phyloP scores from a whole-genome alignment of 108 stramenopile species.

The Halocafeteria seosinensis region DNA sequence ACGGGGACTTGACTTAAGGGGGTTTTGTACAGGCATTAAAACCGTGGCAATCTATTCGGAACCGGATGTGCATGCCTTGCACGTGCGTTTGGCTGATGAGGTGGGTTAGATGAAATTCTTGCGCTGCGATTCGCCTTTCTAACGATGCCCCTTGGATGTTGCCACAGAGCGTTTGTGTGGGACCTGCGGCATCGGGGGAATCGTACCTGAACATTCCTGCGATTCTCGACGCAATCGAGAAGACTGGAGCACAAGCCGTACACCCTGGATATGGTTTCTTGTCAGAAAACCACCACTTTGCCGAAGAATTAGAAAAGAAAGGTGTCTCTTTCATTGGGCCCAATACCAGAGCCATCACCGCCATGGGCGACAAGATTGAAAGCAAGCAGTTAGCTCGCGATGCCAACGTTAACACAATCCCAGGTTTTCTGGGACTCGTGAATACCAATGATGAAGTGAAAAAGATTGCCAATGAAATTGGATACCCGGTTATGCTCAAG shows the following conservation, averaged over 20 bases:
- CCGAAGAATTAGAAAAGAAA: conserved; percentile 28
- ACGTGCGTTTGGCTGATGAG: conserved; percentile 27
- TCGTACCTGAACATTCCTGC: conserved; percentile 27
- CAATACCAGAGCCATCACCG: conserved; percentile 24
- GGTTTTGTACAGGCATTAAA: conserved; percentile 20
- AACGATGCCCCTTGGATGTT: not conserved
- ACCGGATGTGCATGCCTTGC: conserved; percentile 24
- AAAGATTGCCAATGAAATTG: conserved; percentile 60
- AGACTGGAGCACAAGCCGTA: conserved; percentile 31
- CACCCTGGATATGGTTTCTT: conserved; percentile 58
- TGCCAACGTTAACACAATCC: conserved; percentile 71
- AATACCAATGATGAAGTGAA: not conserved
- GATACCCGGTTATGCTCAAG: conserved; percentile 96
- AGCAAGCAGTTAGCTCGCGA: conserved; percentile 68
- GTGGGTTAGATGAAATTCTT: not conserved
- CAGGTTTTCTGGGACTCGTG: conserved; percentile 61
- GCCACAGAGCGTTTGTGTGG: conserved; percentile 30
- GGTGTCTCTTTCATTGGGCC: conserved; percentile 40
- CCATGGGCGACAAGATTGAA: conserved; percentile 78
- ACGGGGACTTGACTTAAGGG: no score
- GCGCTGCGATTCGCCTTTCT: no score
- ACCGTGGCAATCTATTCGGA: conserved; percentile 44
- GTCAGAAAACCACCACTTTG: conserved; percentile 49
- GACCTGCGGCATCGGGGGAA: conserved; percentile 26
- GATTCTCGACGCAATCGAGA: conserved; percentile 24